These are phyloP conservation scores for Carex sylvatica DNA, from an alignment of 202 grass and related monocot genomes.

Conservation along the genomic window DNA sequence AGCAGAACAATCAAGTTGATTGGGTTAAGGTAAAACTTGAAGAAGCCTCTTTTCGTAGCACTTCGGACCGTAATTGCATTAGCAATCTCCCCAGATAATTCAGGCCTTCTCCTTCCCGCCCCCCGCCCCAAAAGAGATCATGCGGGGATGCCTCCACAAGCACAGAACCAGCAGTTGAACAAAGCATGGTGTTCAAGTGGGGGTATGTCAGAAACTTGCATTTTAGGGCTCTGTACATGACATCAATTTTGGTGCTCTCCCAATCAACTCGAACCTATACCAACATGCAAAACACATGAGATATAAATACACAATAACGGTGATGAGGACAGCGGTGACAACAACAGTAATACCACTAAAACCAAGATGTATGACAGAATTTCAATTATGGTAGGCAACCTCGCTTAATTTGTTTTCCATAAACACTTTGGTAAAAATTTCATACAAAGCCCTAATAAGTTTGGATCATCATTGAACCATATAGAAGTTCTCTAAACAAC, in stretches of 20 bases:
- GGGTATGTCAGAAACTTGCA: conserved; percentile 71
- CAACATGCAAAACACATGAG: not conserved
- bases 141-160: conserved; percentile 90
- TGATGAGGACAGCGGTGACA: not conserved
- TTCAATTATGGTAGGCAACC: not conserved
- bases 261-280: conserved; percentile 66
- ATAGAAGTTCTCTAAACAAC: not conserved
- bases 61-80: conserved; percentile 77
- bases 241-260: conserved; percentile 72
- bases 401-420: not conserved
- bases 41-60: conserved; percentile 34
- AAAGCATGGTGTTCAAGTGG: conserved; percentile 63
- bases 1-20: conserved; percentile 24
- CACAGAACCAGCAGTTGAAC: conserved; percentile 77
- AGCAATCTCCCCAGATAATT: conserved; percentile 92
- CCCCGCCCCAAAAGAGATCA: conserved; percentile 94
- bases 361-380: not conserved
- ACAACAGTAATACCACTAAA: not conserved
- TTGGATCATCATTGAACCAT: not conserved
- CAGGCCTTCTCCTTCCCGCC: conserved; percentile 75
- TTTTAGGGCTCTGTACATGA: conserved; percentile 74
- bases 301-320: not conserved
- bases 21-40: not conserved
- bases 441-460: not conserved
- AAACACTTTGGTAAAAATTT: not conserved